A percentile compares a stretch with the other conserved stretches of the same genome.
Conservation (phyloP, 2,329 filamentous ascomycete species). For the Penicillium sp. region DNA sequence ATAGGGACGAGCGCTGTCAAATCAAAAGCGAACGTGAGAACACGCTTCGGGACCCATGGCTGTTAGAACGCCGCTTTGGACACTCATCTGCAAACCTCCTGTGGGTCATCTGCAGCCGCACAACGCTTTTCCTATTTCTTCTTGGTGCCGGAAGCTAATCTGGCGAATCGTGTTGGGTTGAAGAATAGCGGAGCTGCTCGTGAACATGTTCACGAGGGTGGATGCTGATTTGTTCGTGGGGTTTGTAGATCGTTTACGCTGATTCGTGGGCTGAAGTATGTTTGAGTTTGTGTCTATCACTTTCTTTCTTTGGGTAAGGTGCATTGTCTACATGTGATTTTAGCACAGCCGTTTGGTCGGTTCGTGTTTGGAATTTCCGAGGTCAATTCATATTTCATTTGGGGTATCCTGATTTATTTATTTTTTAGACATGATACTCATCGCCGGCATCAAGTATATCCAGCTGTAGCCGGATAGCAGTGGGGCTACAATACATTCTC, state of each 20-base stretch:
- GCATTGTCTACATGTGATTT: not conserved
- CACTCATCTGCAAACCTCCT: not conserved
- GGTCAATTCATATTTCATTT: not conserved
- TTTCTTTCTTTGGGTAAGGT: not conserved
- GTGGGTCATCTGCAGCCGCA: conserved; percentile 10
- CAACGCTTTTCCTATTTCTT: conserved; percentile 1
- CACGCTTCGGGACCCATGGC: conserved; percentile 7
- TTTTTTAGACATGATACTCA: not conserved
- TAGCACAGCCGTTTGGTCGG: not conserved
- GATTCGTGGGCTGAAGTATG: not conserved
- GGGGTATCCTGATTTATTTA: not conserved
- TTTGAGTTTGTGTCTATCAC: not conserved
- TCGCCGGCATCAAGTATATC: not conserved
- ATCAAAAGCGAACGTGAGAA: conserved; percentile 7
- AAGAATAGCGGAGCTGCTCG: not conserved
- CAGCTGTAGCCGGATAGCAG: not conserved
- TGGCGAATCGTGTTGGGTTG: not conserved
- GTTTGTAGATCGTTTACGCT: not conserved
- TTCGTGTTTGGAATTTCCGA: not conserved
- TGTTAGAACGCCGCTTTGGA: conserved; percentile 7
- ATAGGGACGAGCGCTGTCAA: conserved; percentile 3
- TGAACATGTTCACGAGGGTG: conserved; percentile 12
- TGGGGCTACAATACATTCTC: not conserved
- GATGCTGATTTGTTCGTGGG: conserved; percentile 4
- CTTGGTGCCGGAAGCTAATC: conserved; percentile 1